Conservation (phyloP, 176 grass and related monocot species). For the Triticum monococcum region DNA sequence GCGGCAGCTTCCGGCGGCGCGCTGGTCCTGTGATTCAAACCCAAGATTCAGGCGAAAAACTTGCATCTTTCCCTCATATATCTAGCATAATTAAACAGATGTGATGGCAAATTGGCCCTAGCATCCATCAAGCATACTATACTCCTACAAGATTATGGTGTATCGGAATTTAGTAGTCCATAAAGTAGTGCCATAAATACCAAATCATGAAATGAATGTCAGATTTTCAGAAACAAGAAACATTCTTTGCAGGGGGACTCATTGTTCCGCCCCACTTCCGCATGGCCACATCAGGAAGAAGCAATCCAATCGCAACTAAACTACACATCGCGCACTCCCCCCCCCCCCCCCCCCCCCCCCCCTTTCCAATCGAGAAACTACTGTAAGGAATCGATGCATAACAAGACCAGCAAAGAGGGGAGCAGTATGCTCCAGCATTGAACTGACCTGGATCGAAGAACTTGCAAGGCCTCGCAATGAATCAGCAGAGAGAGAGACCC, state of each 20-base stretch:
- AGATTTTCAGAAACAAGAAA: neutral
- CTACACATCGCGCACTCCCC: neutral
- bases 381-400: neutral
- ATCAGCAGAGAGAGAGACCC: neutral
- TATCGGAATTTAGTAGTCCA: neutral
- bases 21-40: neutral
- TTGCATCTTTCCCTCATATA: neutral
- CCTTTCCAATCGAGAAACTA: neutral
- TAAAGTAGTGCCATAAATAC: neutral
- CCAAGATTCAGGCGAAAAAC: neutral
- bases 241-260: neutral
- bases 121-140: neutral
- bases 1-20: neutral
- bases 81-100: neutral
- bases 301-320: neutral
- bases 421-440: neutral
- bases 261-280: neutral
- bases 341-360: neutral
- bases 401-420: neutral
- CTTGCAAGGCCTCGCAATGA: neutral
- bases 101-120: neutral
- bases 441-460: conserved; percentile 41
- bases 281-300: neutral
- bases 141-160: no score
- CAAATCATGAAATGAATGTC: neutral